Base-by-base conservation (phyloP, 257 asterid genomes). In the Thymus quinquecostatus region DNA sequence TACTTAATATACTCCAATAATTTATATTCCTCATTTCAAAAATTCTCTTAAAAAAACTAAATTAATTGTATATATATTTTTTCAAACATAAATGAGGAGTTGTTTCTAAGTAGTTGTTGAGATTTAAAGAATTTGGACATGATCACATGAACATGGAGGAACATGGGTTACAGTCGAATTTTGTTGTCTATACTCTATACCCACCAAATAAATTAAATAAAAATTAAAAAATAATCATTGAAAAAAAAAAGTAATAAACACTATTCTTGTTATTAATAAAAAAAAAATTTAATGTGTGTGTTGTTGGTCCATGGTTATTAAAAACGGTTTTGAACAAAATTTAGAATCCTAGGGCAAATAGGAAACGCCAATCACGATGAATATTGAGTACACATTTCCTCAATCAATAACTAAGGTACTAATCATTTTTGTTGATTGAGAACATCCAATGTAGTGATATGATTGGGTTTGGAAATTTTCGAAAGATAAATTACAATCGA, bases 141-240 rank as follows among this genome's bases (percentile, higher is more conserved):
- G 82, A 77, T 77, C 86, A 40, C 32, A 43, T 55, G 87, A 79
- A 79, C 86, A 79, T 76, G 86, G 78, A 64, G 38, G 78, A 79
- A 78, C 80, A 76, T 82, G 82, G 80, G 67, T 34, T 41, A 73
- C 73, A 64, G 69, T 68, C 47, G 60, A 44, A 71, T 68, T 67
- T 72, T 57, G 48, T 58, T 66, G 65, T 57, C 29, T 29, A 41
- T 8, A 30, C 21, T 21, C 21, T 21, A 21, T 21, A 44, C n/a
- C 28, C 11, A 12, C 28, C 10, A 5, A 33, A 10, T 12, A 45
- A 56, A 44, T 38, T 38, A 47, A 13, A 21, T 63, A 11, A 69
- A 21, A 21, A 21, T 21, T 21, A 21, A 21, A 21, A 21, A 21
- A 21, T 21, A 21, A 21, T 21, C 21, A 21, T 21, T 36, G 40